phyloP scores from a whole-genome alignment of 441 rosid genomes.

The Adansonia grandidieri region DNA sequence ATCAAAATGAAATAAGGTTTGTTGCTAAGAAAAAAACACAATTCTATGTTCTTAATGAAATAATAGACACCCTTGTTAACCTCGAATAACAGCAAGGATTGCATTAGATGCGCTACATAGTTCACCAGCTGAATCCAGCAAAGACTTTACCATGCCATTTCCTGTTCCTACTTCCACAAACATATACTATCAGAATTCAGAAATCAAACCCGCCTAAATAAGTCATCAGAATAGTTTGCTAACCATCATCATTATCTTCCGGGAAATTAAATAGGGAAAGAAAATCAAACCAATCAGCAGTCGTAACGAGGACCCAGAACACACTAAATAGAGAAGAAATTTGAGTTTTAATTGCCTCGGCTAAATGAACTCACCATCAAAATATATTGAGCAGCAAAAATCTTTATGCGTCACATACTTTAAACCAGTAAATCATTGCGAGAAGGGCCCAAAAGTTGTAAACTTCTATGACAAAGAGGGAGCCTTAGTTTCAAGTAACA shows the following conservation, averaged over 20 bases:
- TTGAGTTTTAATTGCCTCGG: not conserved
- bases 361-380: not conserved
- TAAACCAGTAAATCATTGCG: not conserved
- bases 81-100: slow-evolving; percentile 76
- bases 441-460: slow-evolving; percentile 4
- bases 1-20: slow-evolving; percentile 9
- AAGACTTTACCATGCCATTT: slow-evolving; percentile 90
- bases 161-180: slow-evolving; percentile 70
- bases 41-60: slow-evolving; percentile 16
- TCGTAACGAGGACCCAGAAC: not conserved
- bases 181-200: slow-evolving; percentile 9
- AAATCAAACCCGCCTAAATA: not conserved
- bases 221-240: not conserved
- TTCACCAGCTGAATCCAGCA: slow-evolving; percentile 72
- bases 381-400: slow-evolving; percentile 15
- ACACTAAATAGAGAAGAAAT: not conserved
- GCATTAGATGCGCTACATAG: slow-evolving; percentile 71
- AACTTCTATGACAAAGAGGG: slow-evolving; percentile 10
- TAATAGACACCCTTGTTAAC: slow-evolving; percentile 39
- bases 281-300: not conserved
- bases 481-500: not conserved
- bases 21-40: slow-evolving; percentile 16
- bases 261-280: slow-evolving; percentile 17
- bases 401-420: slow-evolving; percentile 1
- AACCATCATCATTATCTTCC: not conserved